These are phyloP conservation scores for Kappamyces sp. DNA, from an alignment of 192 early-diverging fungal species.

Conservation along the genomic window DNA sequence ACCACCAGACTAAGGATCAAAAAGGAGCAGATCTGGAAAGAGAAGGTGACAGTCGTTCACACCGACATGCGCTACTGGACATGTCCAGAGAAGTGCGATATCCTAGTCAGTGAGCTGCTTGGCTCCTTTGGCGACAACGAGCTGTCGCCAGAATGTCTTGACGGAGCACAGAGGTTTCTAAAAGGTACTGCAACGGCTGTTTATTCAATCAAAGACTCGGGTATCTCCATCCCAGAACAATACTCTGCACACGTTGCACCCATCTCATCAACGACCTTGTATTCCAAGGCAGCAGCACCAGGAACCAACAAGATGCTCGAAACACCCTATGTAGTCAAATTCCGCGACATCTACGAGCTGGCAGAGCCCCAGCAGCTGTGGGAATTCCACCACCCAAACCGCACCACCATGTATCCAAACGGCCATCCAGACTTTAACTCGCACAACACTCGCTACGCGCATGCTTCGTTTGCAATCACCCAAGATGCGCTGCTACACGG, in stretches of 20 bases:
- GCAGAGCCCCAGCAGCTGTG: constrained; percentile 67
- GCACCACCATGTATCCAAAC: constrained; percentile 4
- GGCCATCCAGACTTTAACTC: constrained; percentile 55
- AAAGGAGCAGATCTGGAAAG: constrained; percentile 71
- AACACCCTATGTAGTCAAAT: constrained; percentile 97
- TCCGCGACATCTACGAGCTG: constrained; percentile 67
- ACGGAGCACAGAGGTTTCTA: constrained; percentile 77
- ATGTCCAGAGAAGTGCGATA: constrained; percentile 68
- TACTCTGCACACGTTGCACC: constrained; percentile 87
- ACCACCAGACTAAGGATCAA: constrained; percentile 60
- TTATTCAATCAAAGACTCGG: constrained; percentile 41
- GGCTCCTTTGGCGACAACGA: constrained; percentile 99
- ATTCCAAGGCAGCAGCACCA: constrained; percentile 63
- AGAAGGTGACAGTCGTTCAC: constrained; percentile 74
- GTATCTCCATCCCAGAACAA: constrained; percentile 84
- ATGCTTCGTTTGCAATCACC: constrained; percentile 47
- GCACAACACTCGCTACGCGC: constrained; percentile 67
- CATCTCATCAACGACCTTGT: constrained; percentile 78
- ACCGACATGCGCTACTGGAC: constrained; percentile 88
- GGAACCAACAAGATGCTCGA: constrained; percentile 68
- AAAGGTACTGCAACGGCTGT: constrained; percentile 39
- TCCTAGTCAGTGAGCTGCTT: constrained; percentile 91
- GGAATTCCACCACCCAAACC: constrained; percentile 70
- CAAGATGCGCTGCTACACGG: constrained; percentile 77
- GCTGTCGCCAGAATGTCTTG: constrained; percentile 96